phyloP scores from a whole-genome alignment of 257 asterid genomes.

The Agastache rugosa region DNA sequence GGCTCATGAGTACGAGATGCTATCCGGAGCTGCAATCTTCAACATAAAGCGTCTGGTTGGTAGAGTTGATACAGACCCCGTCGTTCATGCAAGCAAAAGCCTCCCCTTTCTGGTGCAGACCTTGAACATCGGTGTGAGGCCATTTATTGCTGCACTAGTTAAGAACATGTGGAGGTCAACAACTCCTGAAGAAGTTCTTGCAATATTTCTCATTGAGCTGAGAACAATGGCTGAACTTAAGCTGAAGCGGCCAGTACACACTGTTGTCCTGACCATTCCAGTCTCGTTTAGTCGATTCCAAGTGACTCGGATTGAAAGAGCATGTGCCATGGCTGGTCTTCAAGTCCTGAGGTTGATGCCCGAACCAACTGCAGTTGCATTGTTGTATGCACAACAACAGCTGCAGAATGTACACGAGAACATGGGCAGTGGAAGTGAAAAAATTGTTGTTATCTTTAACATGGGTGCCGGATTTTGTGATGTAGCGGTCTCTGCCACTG shows the following conservation, averaged over 20 bases:
- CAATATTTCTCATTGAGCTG: constrained; percentile 75
- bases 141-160: constrained; percentile 80
- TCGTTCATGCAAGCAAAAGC: constrained; percentile 74
- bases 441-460: constrained; percentile 73
- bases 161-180: constrained; percentile 86
- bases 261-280: constrained; percentile 69
- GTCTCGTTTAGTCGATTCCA: constrained; percentile 89
- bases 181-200: constrained; percentile 89
- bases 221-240: constrained; percentile 70
- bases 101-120: constrained; percentile 89
- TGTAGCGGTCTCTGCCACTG: constrained; percentile 78
- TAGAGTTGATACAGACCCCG: constrained; percentile 81
- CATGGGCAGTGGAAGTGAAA: constrained; percentile 73
- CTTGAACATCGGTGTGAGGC: constrained; percentile 75
- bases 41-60: constrained; percentile 84
- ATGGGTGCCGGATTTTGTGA: constrained; percentile 98
- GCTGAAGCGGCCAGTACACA: constrained; percentile 64
- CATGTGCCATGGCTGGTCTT: constrained; percentile 96
- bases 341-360: constrained; percentile 87
- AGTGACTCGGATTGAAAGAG: constrained; percentile 71
- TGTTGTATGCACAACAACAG: constrained; percentile 82
- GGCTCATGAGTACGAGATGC: constrained; percentile 73
- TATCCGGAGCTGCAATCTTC: constrained; percentile 80
- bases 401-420: constrained; percentile 56
- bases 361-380: constrained; percentile 89